A percentile compares a stretch with the other conserved stretches of the same genome.
Evolutionary conservation across 371 early-diverging fungal genomes (phyloP).

Genomic region (Mortierella sp.): DNA sequence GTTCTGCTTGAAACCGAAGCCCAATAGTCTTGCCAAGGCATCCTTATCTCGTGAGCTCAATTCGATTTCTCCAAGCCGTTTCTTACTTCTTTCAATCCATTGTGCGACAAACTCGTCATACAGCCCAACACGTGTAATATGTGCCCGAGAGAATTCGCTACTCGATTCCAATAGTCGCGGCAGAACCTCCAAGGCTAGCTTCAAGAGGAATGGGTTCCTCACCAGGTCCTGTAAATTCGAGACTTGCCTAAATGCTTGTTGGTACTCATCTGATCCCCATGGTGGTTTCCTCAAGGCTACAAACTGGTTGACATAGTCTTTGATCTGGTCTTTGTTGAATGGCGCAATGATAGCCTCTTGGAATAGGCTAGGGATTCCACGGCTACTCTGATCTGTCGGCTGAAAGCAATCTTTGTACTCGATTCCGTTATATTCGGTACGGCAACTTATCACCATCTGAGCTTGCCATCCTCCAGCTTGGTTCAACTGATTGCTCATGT

Average conservation of each 20-base stretch:
- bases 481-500: slow-evolving; percentile 9
- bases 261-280: background rate
- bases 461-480: background rate
- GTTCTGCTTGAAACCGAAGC: background rate
- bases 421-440: background rate
- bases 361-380: background rate
- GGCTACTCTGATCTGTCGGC: background rate
- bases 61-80: background rate
- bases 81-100: background rate
- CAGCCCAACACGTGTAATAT: background rate
- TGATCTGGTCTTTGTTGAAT: background rate
- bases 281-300: background rate
- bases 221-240: background rate
- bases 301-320: background rate
- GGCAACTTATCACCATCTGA: slow-evolving; percentile 14
- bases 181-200: background rate
- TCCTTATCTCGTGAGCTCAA: background rate
- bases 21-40: background rate
- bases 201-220: slow-evolving; percentile 2
- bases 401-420: background rate
- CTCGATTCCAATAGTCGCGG: background rate
- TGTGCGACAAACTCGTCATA: slow-evolving; percentile 3
- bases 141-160: no score
- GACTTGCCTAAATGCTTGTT: background rate
- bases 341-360: slow-evolving; percentile 1